Percentiles rank a stretch among this genome's conserved stretches.
Evolutionary conservation across 495 filamentous ascomycete genomes (phyloP).

Genomic region (Haplographium delicatum): DNA sequence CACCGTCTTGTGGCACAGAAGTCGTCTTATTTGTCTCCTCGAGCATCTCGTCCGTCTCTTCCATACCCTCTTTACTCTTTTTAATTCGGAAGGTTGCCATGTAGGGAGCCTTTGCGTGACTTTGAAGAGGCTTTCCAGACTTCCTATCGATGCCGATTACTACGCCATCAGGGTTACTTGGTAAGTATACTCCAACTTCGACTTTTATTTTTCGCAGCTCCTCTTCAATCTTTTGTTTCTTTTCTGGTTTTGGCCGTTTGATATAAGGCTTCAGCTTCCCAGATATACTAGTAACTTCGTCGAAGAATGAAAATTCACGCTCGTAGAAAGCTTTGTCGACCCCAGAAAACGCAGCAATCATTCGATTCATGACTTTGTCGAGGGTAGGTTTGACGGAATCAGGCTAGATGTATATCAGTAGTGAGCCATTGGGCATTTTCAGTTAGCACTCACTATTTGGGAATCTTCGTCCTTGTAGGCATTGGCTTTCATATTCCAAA

Average conservation of each 20-base stretch:
- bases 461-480: constrained; percentile 96
- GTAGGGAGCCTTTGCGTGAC: constrained; percentile 95
- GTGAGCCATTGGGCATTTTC: background rate
- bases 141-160: constrained; percentile 97
- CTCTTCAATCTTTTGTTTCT: constrained; percentile 99
- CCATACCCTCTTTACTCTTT: constrained; percentile 53
- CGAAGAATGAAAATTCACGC: constrained; percentile 94
- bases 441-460: constrained; percentile 58
- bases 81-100: constrained; percentile 98
- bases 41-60: constrained; percentile 42
- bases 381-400: constrained; percentile 89
- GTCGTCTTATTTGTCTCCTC: constrained; percentile 23
- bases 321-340: constrained; percentile 85
- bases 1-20: constrained; percentile 29
- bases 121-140: constrained; percentile 93
- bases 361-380: constrained; percentile 79
- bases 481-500: constrained; percentile 99
- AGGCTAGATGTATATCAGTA: constrained; percentile 54
- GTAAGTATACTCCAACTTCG: constrained; percentile 93
- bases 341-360: constrained; percentile 74
- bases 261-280: constrained; percentile 93
- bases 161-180: constrained; percentile 92
- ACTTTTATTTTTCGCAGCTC: constrained; percentile 95
- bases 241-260: constrained; percentile 88
- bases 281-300: constrained; percentile 91